These are phyloP conservation scores for Phytophthora lateralis DNA, from an alignment of 352 stramenopile species.

Conservation along the genomic window DNA sequence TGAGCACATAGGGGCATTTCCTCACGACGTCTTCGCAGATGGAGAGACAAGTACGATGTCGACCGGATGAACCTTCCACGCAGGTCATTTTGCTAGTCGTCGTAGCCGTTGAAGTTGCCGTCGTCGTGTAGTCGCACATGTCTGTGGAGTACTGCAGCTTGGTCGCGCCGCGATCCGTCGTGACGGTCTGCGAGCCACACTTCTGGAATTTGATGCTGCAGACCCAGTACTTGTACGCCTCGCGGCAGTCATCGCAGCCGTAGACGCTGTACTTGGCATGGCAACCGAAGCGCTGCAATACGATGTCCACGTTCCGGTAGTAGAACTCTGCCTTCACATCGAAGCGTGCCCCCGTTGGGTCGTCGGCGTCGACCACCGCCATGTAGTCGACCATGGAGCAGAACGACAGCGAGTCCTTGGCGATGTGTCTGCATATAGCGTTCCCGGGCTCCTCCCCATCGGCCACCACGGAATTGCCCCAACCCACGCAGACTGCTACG, in stretches of 20 bases:
- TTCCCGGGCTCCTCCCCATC: conserved; percentile 54
- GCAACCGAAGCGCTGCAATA: conserved; percentile 84
- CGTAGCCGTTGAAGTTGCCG: conserved; percentile 3
- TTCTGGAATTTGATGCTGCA: conserved; percentile 87
- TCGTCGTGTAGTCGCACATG: conserved; percentile 36
- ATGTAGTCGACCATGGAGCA: conserved; percentile 88
- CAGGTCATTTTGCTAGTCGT: conserved; percentile 30
- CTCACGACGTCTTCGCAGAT: conserved; percentile 86
- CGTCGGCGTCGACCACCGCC: conserved; percentile 66
- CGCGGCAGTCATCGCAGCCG: conserved; percentile 79
- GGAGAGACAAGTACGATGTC: conserved; percentile 73
- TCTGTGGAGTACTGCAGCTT: conserved; percentile 23
- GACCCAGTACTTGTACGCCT: conserved; percentile 91
- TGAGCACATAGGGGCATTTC: conserved; percentile 86
- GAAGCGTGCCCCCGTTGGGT: conserved; percentile 49
- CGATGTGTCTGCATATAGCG: conserved; percentile 53
- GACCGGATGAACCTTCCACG: conserved; percentile 49
- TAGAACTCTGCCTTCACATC: conserved; percentile 74
- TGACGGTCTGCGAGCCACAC: conserved; percentile 43
- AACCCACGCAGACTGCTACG: conserved; percentile 1
- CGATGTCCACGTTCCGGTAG: conserved; percentile 82
- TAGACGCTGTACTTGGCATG: conserved; percentile 84
- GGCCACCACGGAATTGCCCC: not conserved
- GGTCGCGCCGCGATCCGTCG: conserved; percentile 18
- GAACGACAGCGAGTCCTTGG: conserved; percentile 73